Base-by-base conservation (phyloP, 2,329 filamentous ascomycete species). In the Arachnomyces sp. region DNA sequence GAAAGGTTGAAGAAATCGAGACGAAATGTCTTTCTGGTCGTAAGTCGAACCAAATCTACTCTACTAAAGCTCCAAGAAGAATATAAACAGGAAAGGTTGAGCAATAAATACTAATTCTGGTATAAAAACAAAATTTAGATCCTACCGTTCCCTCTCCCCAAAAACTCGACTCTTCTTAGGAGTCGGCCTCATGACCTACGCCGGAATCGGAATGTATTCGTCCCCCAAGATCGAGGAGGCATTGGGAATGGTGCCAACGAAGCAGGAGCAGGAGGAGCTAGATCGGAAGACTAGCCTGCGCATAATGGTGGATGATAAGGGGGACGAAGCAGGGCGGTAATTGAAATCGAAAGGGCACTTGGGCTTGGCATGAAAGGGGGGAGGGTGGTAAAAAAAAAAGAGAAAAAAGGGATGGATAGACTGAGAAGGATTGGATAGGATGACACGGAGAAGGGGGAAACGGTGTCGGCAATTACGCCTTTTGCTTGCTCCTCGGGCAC, bases 151-250 rank as follows among this genome's bases (percentile, higher is more conserved):
- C 52, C 79, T 94, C 39, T 68, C 81, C 3, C 75, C 82, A 13
- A 80, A 76, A 51, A 82, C 84, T 16, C 83, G 84, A 42, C 65
- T 86, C 31, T 65, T 81, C 35, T 72, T 94, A 47, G 89, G 89
- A 51, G 59, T 79, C 36, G 83, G 80, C 52, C 65, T 94, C 49
- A 78, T 95, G 55, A 77, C 77, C 28, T 95, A 87, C 77, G 86
- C 86, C 11, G 67, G 71, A 31, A 67, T 78, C 31, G 89, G 86
- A 12, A 72, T 92, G n/a, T 81, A 82, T 56, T 56, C 85, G 13
- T 79, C 83, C 4, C 84, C 90, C 56, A 72, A 72, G 42, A 78
- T 82, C 12, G 88, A 90, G 63, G 75, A 84, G 56, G 78, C 74
- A 31, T 74, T 89, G 45, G 84, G 84, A 5, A 75, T 86, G 60